Conservation (phyloP, 306 rosid genomes). For the Castanea crenata region DNA sequence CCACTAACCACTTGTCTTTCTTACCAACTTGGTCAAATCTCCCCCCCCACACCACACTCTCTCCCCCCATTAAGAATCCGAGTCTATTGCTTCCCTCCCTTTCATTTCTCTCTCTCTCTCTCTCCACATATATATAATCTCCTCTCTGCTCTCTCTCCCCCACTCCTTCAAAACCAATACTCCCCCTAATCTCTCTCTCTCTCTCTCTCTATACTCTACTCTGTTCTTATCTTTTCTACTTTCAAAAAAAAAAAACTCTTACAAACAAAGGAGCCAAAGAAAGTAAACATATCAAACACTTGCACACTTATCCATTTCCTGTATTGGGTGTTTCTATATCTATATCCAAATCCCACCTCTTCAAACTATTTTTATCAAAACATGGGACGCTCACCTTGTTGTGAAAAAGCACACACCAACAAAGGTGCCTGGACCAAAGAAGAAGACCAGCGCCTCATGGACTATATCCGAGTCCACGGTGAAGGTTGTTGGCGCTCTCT, state of each 20-base stretch:
- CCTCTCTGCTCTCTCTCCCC: neutral
- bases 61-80: neutral
- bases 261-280: neutral
- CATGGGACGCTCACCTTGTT: slow-evolving; percentile 77
- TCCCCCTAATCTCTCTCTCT: neutral
- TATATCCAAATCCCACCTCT: neutral
- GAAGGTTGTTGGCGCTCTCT: slow-evolving; percentile 88
- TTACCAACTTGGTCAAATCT: slow-evolving; percentile 52
- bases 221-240: slow-evolving; percentile 13
- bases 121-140: neutral
- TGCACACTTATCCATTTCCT: slow-evolving; percentile 17
- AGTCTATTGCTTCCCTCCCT: neutral
- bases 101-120: neutral
- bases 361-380: neutral
- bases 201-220: neutral
- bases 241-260: neutral
- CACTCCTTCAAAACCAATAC: neutral
- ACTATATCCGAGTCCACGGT: slow-evolving; percentile 64
- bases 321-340: neutral
- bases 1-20: slow-evolving; percentile 51
- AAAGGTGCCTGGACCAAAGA: slow-evolving; percentile 82
- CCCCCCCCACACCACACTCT: neutral
- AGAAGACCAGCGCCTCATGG: slow-evolving; percentile 70
- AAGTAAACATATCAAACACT: neutral
- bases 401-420: slow-evolving; percentile 73